Evolutionary conservation across 192 early-diverging fungal species (phyloP).

Genomic region (Coemansia biformis): DNA sequence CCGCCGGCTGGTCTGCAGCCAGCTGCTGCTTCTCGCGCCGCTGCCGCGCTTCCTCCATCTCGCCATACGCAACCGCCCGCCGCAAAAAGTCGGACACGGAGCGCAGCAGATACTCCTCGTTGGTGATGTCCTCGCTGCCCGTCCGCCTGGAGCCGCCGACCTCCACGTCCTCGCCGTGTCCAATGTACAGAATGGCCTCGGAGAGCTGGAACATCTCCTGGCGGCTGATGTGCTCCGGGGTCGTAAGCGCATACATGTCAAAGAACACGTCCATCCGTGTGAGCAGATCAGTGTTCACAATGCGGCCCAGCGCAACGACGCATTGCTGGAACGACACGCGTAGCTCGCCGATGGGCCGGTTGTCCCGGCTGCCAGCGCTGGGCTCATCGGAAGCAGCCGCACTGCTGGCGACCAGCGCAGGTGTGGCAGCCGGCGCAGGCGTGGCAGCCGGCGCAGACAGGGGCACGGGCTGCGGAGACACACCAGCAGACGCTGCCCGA

Average conservation of each 20-base stretch:
- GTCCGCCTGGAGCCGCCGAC: constrained; percentile 3
- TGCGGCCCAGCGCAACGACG: constrained; percentile 68
- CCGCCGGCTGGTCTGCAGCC: neutral
- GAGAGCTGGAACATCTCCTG: constrained; percentile 79
- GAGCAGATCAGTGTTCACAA: constrained; percentile 73
- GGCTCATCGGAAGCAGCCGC: neutral
- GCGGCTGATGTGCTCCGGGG: constrained; percentile 59
- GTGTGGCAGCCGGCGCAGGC: too few relatives aligned
- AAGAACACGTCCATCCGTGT: constrained; percentile 78
- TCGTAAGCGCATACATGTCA: constrained; percentile 68
- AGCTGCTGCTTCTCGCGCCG: too few relatives aligned
- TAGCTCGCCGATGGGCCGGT: too few relatives aligned
- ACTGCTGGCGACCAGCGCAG: too few relatives aligned
- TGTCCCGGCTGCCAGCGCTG: neutral
- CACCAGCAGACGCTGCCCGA: too few relatives aligned
- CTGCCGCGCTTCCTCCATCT: constrained; percentile 2
- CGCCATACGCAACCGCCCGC: constrained; percentile 21
- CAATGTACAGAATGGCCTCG: constrained; percentile 78
- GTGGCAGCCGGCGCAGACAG: too few relatives aligned
- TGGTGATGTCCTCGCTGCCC: constrained; percentile 20
- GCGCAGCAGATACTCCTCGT: constrained; percentile 45
- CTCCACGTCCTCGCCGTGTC: constrained; percentile 37
- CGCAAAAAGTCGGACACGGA: constrained; percentile 37
- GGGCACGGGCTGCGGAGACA: neutral
- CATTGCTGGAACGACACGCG: constrained; percentile 53